Conservation (phyloP, 2,329 filamentous ascomycete genomes). For the Aquanectria penicillioides region DNA sequence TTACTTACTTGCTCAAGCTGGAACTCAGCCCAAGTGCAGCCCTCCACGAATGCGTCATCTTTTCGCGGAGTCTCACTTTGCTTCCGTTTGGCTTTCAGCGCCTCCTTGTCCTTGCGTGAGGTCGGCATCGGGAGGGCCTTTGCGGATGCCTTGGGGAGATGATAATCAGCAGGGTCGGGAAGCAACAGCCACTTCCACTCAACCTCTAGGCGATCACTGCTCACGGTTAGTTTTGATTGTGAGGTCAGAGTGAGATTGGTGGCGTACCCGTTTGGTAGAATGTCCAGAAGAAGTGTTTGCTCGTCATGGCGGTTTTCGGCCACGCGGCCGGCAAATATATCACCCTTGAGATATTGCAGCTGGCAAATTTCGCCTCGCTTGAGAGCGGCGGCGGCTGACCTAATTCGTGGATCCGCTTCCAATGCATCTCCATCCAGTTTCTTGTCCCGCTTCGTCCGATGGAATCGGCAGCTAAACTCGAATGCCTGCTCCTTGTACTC, state of each 20-base stretch:
- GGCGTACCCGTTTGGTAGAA: slow-evolving; percentile 84
- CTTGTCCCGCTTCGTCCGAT: slow-evolving; percentile 86
- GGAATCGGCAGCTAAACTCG: slow-evolving; percentile 94
- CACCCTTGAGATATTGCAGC: slow-evolving; percentile 82
- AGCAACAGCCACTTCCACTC: slow-evolving; percentile 86
- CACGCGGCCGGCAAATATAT: slow-evolving; percentile 91
- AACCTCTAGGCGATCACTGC: slow-evolving; percentile 77
- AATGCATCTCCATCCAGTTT: slow-evolving; percentile 74
- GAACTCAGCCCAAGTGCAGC: slow-evolving; percentile 84
- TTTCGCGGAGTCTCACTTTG: slow-evolving; percentile 71
- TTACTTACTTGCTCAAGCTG: slow-evolving; percentile 69
- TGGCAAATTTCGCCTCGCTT: slow-evolving; percentile 83
- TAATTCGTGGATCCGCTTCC: slow-evolving; percentile 76
- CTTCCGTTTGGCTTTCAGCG: slow-evolving; percentile 73
- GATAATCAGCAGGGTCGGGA: slow-evolving; percentile 75
- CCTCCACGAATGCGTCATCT: slow-evolving; percentile 73
- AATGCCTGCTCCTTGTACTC: slow-evolving; percentile 94
- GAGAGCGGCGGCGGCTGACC: slow-evolving; percentile 73
- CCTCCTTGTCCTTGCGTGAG: slow-evolving; percentile 69
- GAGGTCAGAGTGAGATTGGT: not conserved
- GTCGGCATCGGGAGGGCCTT: slow-evolving; percentile 77
- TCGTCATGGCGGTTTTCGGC: slow-evolving; percentile 84
- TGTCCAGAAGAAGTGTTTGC: slow-evolving; percentile 79
- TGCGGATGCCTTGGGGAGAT: slow-evolving; percentile 77
- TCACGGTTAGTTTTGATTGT: slow-evolving; percentile 50